Percentiles rank a stretch among this genome's conserved stretches.
phyloP scores from a whole-genome alignment of 1,284 basidiomycete genomes.

The Marasmius fiardii region DNA sequence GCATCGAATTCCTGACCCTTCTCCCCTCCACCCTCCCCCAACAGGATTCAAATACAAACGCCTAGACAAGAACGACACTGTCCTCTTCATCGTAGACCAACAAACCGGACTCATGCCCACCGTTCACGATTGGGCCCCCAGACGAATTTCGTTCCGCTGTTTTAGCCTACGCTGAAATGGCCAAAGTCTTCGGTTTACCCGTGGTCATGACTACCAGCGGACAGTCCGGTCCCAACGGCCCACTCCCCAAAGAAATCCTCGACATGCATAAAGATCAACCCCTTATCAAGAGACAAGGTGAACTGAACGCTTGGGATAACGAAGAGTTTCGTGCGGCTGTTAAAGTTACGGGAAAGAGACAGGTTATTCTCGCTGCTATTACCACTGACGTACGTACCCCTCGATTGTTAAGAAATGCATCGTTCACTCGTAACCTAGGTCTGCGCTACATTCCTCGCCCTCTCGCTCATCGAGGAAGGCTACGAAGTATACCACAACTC shows the following conservation, averaged over 20 bases:
- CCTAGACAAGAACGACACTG: conserved; percentile 31
- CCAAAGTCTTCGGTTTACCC: conserved; percentile 40
- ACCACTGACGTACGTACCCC: conserved; percentile 37
- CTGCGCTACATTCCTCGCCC: conserved; percentile 41
- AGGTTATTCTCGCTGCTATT: conserved; percentile 44
- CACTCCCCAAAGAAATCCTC: conserved; percentile 31
- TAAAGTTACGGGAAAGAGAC: conserved; percentile 42
- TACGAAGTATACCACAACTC: conserved; percentile 42
- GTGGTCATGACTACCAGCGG: conserved; percentile 38
- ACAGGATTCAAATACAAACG: not conserved
- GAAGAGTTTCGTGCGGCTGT: conserved; percentile 42
- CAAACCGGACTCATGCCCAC: conserved; percentile 46
- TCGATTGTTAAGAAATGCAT: not conserved
- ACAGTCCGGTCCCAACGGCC: conserved; percentile 40
- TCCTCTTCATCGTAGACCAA: conserved; percentile 43
- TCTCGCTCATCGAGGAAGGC: conserved; percentile 38
- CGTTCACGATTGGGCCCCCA: conserved; percentile 34
- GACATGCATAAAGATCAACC: conserved; percentile 36
- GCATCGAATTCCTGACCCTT: too few species aligned
- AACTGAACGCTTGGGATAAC: conserved; percentile 28
- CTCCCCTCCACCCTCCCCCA: too few species aligned
- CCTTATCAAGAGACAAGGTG: conserved; percentile 40
- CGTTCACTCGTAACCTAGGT: too few species aligned
- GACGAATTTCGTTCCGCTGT: conserved; percentile 40
- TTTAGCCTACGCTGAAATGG: conserved; percentile 42